Conservation (phyloP, 805 yeast species). For the Metschnikowia santaceciliae region DNA sequence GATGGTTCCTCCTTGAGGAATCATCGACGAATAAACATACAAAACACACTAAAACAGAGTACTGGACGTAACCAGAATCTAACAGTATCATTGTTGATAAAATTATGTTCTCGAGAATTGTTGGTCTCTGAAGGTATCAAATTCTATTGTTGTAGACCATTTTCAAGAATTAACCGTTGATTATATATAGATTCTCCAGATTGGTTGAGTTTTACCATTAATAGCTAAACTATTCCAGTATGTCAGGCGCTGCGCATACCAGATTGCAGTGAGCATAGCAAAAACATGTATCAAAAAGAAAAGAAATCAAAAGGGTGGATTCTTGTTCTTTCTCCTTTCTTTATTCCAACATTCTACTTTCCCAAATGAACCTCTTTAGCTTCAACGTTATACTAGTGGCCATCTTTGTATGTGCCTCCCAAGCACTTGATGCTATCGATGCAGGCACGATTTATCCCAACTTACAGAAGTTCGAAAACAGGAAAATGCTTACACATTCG, state of each 20-base stretch:
- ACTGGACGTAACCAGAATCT: too few relatives aligned
- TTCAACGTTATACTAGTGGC: not conserved
- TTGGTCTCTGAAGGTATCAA: too few relatives aligned
- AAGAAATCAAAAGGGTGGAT: too few relatives aligned
- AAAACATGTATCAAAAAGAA: not conserved
- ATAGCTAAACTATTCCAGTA: not conserved
- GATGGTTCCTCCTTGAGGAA: too few relatives aligned
- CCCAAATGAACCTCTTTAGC: not conserved
- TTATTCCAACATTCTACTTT: not conserved
- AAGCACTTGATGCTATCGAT: not conserved
- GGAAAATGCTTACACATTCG: slow-evolving; percentile 9
- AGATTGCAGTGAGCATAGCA: not conserved
- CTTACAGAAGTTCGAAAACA: slow-evolving; percentile 6
- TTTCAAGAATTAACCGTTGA: too few relatives aligned
- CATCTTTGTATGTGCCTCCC: not conserved
- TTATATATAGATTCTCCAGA: not conserved
- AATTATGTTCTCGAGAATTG: too few relatives aligned
- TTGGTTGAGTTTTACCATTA: not conserved
- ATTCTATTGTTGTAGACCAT: too few relatives aligned
- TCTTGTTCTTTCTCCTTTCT: not conserved
- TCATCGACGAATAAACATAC: too few relatives aligned
- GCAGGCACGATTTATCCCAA: slow-evolving; percentile 6
- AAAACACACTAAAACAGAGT: too few relatives aligned
- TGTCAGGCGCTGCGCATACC: not conserved
- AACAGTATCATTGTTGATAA: too few relatives aligned